These are phyloP conservation scores for Globisporangium nodosum DNA, from an alignment of 352 stramenopile species.

Conservation along the genomic window DNA sequence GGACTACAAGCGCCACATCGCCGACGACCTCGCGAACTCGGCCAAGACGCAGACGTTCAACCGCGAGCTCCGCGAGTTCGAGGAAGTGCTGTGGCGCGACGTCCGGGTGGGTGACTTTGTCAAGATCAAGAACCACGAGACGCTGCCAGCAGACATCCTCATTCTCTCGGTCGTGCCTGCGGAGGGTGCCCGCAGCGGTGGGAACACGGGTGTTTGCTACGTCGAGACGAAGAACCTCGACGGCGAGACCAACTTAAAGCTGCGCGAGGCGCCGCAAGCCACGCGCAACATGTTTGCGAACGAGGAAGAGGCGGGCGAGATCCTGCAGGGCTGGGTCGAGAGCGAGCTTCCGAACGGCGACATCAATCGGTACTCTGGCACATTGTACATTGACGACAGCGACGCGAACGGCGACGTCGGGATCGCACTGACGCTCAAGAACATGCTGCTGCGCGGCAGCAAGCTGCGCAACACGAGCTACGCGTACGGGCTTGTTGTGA, in stretches of 20 bases:
- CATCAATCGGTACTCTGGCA: conserved; percentile 78
- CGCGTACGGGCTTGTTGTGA: conserved; percentile 89
- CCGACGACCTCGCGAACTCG: conserved; percentile 71
- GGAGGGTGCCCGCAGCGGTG: conserved; percentile 44
- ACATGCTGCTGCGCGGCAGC: conserved; percentile 88
- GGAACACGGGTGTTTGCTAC: conserved; percentile 79
- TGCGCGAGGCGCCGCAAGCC: conserved; percentile 56
- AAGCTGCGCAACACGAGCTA: conserved; percentile 88
- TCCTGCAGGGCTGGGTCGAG: conserved; percentile 65
- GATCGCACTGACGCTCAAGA: conserved; percentile 71
- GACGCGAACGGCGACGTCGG: conserved; percentile 36
- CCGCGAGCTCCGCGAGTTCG: conserved; percentile 74
- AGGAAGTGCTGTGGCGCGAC: conserved; percentile 79
- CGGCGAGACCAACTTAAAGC: conserved; percentile 84
- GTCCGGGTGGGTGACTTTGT: conserved; percentile 78
- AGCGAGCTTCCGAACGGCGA: conserved; percentile 78
- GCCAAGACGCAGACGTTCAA: conserved; percentile 66
- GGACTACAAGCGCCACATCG: conserved; percentile 80
- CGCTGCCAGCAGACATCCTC: conserved; percentile 72
- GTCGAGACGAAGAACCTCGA: conserved; percentile 89
- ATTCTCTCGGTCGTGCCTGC: conserved; percentile 71
- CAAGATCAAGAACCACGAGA: conserved; percentile 81
- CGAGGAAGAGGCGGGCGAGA: conserved; percentile 58
- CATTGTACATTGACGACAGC: conserved; percentile 53
- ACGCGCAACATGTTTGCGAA: conserved; percentile 64